A percentile compares a stretch with the other conserved stretches of the same genome.
phyloP scores from a whole-genome alignment of 257 asterid genomes.

The Solanum pinnatisectum region DNA sequence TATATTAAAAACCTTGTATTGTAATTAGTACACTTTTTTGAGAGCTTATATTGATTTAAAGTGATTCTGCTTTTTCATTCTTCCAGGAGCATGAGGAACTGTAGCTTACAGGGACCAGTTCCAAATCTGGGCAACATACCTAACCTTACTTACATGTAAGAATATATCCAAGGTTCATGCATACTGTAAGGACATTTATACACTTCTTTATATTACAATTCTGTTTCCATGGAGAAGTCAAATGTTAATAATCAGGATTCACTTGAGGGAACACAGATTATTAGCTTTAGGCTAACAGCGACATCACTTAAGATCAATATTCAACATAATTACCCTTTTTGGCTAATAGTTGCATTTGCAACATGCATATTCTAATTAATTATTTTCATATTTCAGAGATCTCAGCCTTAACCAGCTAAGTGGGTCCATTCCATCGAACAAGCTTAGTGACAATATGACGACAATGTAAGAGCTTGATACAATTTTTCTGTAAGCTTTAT shows the following conservation, averaged over 20 bases:
- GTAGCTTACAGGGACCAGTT: constrained; percentile 74
- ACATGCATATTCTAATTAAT: constrained; percentile 12
- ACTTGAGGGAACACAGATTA: background rate
- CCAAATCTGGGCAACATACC: constrained; percentile 72
- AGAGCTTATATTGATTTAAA: background rate
- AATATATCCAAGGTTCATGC: background rate
- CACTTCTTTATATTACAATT: background rate
- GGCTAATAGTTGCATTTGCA: background rate
- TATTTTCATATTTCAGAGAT: constrained; percentile 41
- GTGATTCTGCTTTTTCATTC: constrained; percentile 1
- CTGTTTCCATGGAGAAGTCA: background rate
- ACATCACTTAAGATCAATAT: background rate
- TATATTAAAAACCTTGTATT: background rate
- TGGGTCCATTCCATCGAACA: constrained; percentile 61
- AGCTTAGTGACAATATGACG: constrained; percentile 56
- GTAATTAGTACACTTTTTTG: background rate
- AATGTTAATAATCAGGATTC: background rate
- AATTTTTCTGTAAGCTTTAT: background rate
- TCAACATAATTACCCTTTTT: background rate
- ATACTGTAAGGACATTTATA: background rate
- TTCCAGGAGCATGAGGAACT: constrained; percentile 96
- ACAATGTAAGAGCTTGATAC: constrained; percentile 53
- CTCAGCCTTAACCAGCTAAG: constrained; percentile 69
- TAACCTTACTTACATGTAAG: constrained; percentile 71
- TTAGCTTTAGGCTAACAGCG: background rate